Percentiles rank a stretch among this genome's conserved stretches.
These are phyloP conservation scores for Phialophora verrucosa DNA, from an alignment of 2,329 filamentous ascomycete species.

Conservation along the genomic window DNA sequence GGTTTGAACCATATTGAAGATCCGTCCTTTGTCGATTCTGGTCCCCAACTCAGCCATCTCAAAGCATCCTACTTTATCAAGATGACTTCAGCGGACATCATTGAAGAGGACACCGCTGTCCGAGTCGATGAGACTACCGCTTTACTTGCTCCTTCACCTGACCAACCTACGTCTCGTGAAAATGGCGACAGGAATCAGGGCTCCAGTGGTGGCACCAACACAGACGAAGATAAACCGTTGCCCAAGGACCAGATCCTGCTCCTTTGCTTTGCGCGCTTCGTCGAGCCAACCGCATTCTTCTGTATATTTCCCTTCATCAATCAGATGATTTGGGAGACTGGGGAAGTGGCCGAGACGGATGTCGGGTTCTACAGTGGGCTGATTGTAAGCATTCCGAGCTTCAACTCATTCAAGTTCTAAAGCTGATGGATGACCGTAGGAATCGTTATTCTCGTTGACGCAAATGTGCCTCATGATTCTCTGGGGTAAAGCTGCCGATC, in stretches of 20 bases:
- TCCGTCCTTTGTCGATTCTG: neutral
- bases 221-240: conserved; percentile 49
- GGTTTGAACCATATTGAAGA: neutral
- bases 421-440: conserved; percentile 38
- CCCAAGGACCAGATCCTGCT: conserved; percentile 70
- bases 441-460: conserved; percentile 72
- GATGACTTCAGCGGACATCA: conserved; percentile 26
- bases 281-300: conserved; percentile 84
- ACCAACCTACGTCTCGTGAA: conserved; percentile 5
- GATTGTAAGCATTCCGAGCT: conserved; percentile 61
- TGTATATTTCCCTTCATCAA: conserved; percentile 81
- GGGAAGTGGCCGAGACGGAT: conserved; percentile 65
- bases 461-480: conserved; percentile 79
- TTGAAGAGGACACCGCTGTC: conserved; percentile 21
- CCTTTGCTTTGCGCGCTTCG: conserved; percentile 73
- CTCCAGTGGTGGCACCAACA: conserved; percentile 3
- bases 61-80: neutral
- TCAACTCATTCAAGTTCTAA: neutral
- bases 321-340: conserved; percentile 73
- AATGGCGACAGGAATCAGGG: neutral
- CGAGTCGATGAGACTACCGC: conserved; percentile 34
- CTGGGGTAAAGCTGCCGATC: conserved; percentile 72
- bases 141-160: conserved; percentile 22
- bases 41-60: too few species aligned
- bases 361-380: conserved; percentile 80